Base-by-base conservation (phyloP, 2,329 filamentous ascomycete species). In the Penicillium sp. region DNA sequence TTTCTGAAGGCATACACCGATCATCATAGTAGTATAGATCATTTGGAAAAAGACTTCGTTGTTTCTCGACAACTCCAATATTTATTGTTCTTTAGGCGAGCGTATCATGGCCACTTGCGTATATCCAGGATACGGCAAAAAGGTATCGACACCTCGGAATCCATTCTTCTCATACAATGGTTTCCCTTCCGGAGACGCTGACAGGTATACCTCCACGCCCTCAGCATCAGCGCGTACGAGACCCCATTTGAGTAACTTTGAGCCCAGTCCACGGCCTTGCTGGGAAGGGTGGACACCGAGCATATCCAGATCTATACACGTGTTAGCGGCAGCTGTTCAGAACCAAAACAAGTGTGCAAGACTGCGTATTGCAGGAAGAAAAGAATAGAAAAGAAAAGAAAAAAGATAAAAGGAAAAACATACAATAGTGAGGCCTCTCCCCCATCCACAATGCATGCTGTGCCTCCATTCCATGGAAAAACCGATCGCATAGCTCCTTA, bases 131-230 rank as follows among this genome's bases (percentile, higher is more conserved):
- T 49, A 59, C 2, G 61, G 62, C 11, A 45, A 53, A 42, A 60
- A 59, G 2, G 50, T 36, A 23, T 49, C 45, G 34, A 59, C 27
- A 10, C 68, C 61, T 23, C 62, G 60, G 57, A 78, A 78, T 4
- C 74, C 74, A 48, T 67, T 64, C 39, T 67, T 76, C 54, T 67
- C 47, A 56, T 78, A 78, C 32, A 78, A 23, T 1, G 59, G 55
- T 46, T 69, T 70, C 2, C 68, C 76, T 5, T 49, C 62, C 13
- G 63, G 59, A 2, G 72, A 73, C 13, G 74, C 65, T 35, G 72
- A 67, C 0, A 78, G 65, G 36, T 68, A 77, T 2, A 63, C 65
- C 18, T 71, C 66, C 4, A 77, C 35, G 0, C 67, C 65, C 29
- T 68, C 67, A 18, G 60, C 64, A 45, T 68, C 67, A 2, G 75